A percentile compares a stretch with the other conserved stretches of the same genome.
Conservation (phyloP, 306 rosid species). For the Lagenaria siceraria region DNA sequence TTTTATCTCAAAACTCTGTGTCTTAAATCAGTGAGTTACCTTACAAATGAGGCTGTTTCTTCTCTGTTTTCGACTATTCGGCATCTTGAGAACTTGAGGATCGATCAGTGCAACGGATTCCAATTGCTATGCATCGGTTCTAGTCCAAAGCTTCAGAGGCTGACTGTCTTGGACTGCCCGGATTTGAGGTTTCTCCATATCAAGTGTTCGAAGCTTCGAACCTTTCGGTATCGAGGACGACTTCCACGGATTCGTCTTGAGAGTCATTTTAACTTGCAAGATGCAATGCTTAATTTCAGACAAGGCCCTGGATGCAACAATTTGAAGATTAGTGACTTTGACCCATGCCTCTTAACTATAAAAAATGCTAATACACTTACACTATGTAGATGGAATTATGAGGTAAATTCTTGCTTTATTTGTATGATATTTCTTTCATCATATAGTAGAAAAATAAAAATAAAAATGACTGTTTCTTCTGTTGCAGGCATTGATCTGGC, state of each 20-base stretch:
- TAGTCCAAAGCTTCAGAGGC: conserved; percentile 28
- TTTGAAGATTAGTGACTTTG: conserved; percentile 38
- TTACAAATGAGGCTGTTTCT: conserved; percentile 35
- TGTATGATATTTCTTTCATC: not conserved
- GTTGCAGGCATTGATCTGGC: conserved; percentile 53
- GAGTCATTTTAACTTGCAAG: conserved; percentile 47
- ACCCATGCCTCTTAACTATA: conserved; percentile 48
- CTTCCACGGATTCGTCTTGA: conserved; percentile 48
- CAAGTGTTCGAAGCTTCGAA: conserved; percentile 33
- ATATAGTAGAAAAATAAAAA: not conserved
- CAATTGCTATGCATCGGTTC: conserved; percentile 30
- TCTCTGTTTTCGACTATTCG: conserved; percentile 32
- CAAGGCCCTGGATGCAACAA: conserved; percentile 21
- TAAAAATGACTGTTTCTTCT: not conserved
- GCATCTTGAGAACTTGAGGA: conserved; percentile 43
- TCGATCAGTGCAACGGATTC: conserved; percentile 44
- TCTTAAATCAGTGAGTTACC: conserved; percentile 44
- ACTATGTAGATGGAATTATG: conserved; percentile 51
- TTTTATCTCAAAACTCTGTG: conserved; percentile 37
- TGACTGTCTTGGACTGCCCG: conserved; percentile 46
- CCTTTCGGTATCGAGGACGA: conserved; percentile 37
- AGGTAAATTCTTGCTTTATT: conserved; percentile 27
- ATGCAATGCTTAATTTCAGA: conserved; percentile 69
- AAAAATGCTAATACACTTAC: conserved; percentile 55
- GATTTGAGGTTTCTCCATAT: conserved; percentile 34